These are phyloP conservation scores for Paradendryphiella salina DNA, from an alignment of 2,329 filamentous ascomycete genomes.

Conservation along the genomic window DNA sequence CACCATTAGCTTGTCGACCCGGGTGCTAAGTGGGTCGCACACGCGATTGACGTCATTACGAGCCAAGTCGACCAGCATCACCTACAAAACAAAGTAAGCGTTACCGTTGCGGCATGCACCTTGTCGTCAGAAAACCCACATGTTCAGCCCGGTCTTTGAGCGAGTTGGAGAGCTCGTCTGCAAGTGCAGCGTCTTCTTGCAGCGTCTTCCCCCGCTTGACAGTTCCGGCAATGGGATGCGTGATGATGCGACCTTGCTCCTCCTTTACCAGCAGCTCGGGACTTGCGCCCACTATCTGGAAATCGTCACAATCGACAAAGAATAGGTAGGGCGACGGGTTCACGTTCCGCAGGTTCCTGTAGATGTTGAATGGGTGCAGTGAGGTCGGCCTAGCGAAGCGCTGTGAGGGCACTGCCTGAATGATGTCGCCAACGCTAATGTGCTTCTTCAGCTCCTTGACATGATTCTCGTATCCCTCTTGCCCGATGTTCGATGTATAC, in stretches of 20 bases:
- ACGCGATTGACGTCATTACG: slow-evolving; percentile 97
- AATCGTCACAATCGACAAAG: slow-evolving; percentile 87
- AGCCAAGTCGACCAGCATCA: slow-evolving; percentile 96
- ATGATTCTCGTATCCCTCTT: slow-evolving; percentile 84
- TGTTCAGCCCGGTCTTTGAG: slow-evolving; percentile 72
- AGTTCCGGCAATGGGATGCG: slow-evolving; percentile 95
- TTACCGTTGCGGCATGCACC: slow-evolving; percentile 62
- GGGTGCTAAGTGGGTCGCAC: slow-evolving; percentile 84
- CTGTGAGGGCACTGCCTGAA: slow-evolving; percentile 95
- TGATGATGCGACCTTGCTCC: slow-evolving; percentile 84
- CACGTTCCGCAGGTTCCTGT: slow-evolving; percentile 92
- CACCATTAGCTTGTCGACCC: slow-evolving; percentile 92
- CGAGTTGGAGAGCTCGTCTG: slow-evolving; percentile 73
- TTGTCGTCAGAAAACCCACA: slow-evolving; percentile 26
- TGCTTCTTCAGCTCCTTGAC: slow-evolving; percentile 85
- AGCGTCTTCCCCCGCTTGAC: slow-evolving; percentile 81
- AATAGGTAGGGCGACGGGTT: slow-evolving; percentile 98
- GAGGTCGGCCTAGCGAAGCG: slow-evolving; percentile 85
- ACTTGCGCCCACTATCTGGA: slow-evolving; percentile 93
- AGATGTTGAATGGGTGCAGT: slow-evolving; percentile 97
- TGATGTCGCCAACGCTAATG: slow-evolving; percentile 90
- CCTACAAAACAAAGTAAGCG: slow-evolving; percentile 58
- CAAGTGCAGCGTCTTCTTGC: slow-evolving; percentile 79
- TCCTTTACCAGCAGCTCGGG: slow-evolving; percentile 94
- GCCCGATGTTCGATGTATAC: slow-evolving; percentile 91